These are phyloP conservation scores for Beauveria brongniartii DNA, from an alignment of 2,329 filamentous ascomycete genomes.

Conservation along the genomic window DNA sequence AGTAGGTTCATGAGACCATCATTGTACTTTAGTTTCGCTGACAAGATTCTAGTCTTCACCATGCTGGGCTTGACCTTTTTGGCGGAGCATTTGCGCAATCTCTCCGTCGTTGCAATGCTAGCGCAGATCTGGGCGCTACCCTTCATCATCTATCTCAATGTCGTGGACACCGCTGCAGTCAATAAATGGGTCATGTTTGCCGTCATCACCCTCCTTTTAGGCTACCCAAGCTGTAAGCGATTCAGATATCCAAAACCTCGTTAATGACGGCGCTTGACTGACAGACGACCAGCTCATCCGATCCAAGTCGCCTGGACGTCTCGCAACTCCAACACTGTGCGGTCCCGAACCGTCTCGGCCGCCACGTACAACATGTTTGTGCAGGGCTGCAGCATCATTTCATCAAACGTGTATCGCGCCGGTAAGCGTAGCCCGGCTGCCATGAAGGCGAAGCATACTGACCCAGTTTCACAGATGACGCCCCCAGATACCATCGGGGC, in stretches of 20 bases:
- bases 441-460: background rate
- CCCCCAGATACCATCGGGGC: conserved; percentile 28
- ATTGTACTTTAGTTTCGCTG: background rate
- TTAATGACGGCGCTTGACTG: background rate
- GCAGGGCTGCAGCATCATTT: conserved; percentile 26
- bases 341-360: conserved; percentile 48
- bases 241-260: background rate
- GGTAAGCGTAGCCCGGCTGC: conserved; percentile 20
- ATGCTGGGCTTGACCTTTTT: conserved; percentile 38
- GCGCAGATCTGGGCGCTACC: conserved; percentile 47
- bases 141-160: conserved; percentile 38
- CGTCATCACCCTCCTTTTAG: conserved; percentile 26
- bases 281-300: conserved; percentile 30
- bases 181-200: conserved; percentile 27
- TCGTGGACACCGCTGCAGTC: conserved; percentile 19
- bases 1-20: conserved; percentile 28
- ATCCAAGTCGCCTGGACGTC: conserved; percentile 50
- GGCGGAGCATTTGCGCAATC: conserved; percentile 34
- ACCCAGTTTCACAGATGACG: conserved; percentile 17
- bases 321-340: conserved; percentile 49
- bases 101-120: conserved; percentile 34
- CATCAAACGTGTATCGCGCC: conserved; percentile 20
- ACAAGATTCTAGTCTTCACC: conserved; percentile 22
- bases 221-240: conserved; percentile 24
- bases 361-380: conserved; percentile 46